Conservation (phyloP, 2,329 filamentous ascomycete genomes). For the Harringtonia lauricola region DNA sequence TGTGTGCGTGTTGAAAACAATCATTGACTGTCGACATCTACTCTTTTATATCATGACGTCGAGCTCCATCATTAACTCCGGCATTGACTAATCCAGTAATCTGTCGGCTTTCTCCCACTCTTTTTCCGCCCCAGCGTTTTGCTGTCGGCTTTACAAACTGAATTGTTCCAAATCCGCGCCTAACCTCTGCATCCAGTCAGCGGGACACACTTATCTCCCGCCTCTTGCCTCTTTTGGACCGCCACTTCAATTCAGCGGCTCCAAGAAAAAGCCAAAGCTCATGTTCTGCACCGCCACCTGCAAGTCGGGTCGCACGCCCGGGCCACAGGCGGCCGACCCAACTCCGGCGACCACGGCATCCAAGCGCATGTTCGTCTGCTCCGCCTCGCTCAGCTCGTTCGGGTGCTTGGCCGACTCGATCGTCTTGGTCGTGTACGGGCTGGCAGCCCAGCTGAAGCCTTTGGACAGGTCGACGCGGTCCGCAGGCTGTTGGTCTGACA, state of each 20-base stretch:
- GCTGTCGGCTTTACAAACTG: background rate
- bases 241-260: conserved; percentile 12
- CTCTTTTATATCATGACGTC: too few relatives aligned
- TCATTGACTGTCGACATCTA: too few relatives aligned
- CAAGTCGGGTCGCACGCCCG: conserved; percentile 32
- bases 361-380: conserved; percentile 32
- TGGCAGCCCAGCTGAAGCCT: conserved; percentile 43
- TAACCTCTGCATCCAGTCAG: background rate
- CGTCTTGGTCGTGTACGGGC: conserved; percentile 38
- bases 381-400: conserved; percentile 40
- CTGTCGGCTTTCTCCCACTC: background rate
- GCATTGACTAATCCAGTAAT: too few relatives aligned
- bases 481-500: too few relatives aligned
- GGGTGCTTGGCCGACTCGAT: conserved; percentile 52
- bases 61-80: too few relatives aligned
- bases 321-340: conserved; percentile 37
- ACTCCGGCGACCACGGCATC: conserved; percentile 37
- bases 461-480: background rate
- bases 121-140: background rate
- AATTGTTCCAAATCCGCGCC: background rate
- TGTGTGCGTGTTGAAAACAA: too few relatives aligned
- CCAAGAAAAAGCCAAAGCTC: conserved; percentile 30
- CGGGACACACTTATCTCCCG: background rate
- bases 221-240: too few relatives aligned
- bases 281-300: conserved; percentile 28